Base-by-base conservation (phyloP, 352 stramenopile genomes). In the Globisporangium rhizosaccharum region DNA sequence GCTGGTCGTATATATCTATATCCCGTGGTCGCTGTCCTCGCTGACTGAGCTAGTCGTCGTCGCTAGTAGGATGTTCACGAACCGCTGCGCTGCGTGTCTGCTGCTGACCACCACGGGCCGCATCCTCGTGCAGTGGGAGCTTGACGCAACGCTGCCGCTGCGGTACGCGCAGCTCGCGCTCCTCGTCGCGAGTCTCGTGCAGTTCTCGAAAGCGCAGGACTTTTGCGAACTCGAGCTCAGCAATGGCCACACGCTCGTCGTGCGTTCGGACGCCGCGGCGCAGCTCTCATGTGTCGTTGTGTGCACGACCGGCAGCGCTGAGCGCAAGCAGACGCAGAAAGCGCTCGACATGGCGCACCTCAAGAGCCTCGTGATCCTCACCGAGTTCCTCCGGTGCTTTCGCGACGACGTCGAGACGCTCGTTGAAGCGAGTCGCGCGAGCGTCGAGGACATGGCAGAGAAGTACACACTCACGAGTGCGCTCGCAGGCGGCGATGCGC, bases 131-230 rank as follows among this genome's bases (percentile, higher is more conserved):
- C 68, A 81, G 37, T 82, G 63, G 54, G 74, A 87, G 44, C 61
- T 67, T 3, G 72, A 79, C 45, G 66, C 65, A 15, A 62, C 72
- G 33, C 63, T 85, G 11, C 73, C 75, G 10, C 71, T 85, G 50
- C 70, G 57, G 6, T 77, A 71, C 55, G 26, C 63, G 17, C 73
- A 75, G 47, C 72, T 88, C 28, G 65, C 62, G 3, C 60, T 85
- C 57, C 59, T 88, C 20, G 61, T 88, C 7, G 75, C 76, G 47
- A 87, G 74, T 37, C 67, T 87, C n/a, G 64, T 85, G 23, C 72
- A 88, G 53, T 88, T 85, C 51, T 68, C 71, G 0, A 63, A 76
- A 23, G 48, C 57, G 3, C 66, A 79, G 55, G 39, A 62, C 2
- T 82, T 73, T 37, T 65, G 54, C 11, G 63, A 73, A 25, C 48